These are phyloP conservation scores for Leishmania mexicana DNA, from an alignment of 208 protist genomes.

Conservation along the genomic window DNA sequence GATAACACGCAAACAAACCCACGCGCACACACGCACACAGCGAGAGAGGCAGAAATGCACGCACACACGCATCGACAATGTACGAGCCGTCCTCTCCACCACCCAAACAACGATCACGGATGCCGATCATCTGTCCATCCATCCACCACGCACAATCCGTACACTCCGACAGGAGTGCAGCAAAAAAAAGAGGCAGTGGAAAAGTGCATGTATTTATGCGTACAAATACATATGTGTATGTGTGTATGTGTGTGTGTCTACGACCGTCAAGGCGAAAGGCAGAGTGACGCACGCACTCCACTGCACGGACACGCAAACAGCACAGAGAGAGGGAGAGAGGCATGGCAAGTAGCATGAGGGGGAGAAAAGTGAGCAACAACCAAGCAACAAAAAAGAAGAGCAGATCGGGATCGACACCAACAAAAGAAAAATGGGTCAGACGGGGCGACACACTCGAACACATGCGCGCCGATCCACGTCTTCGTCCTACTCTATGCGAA, in stretches of 20 bases:
- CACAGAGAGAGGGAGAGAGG: background rate
- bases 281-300: background rate
- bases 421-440: background rate
- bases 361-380: background rate
- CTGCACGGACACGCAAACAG: background rate
- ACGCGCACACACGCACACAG: background rate
- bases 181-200: background rate
- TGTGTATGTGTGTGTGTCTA: background rate
- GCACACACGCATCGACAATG: background rate
- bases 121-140: background rate
- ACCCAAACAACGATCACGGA: background rate
- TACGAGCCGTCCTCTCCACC: background rate
- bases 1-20: conserved; percentile 2
- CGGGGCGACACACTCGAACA: background rate
- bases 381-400: conserved; percentile 5
- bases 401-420: background rate
- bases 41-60: background rate
- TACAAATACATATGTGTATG: background rate
- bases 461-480: background rate
- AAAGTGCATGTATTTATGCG: background rate
- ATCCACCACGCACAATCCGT: background rate
- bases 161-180: background rate
- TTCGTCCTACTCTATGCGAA: background rate
- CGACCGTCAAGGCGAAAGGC: background rate
- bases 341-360: background rate